Base-by-base conservation (phyloP, 129 eudicot species). In the Pittosporum tobira region DNA sequence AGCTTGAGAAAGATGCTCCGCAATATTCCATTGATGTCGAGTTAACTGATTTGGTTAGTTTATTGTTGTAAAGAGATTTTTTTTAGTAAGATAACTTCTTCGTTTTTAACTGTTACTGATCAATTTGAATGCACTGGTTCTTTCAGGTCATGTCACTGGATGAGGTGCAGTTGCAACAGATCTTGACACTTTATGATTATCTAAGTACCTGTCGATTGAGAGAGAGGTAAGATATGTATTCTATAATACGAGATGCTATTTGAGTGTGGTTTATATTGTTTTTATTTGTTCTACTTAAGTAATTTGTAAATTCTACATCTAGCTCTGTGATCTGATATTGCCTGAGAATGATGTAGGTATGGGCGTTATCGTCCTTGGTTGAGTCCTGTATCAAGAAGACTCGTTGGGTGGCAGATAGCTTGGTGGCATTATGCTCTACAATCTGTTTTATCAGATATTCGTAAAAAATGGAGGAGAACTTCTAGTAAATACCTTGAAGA, bases 401-500 rank as follows among this genome's bases (percentile, higher is more conserved):
- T 31, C 47, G 65, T 53, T 59, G 95, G 97, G 37, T 90, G 97
- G 97, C 95, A 82, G 79, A 80, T 52, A 48, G 64, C 60, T n/a
- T 90, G 97, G 97, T 90, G 97, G 97, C 94, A 80, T 43, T 90
- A 85, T 71, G 97, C 94, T 69, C 95, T 82, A 59, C 78, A 80
- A 34, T 80, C 97, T 58, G 89, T 90, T 65, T 75, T 90, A 64
- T 73, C 86, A 63, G 97, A 85, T 77, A 95, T 85, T 59, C 79
- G 79, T 49, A 85, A 84, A 72, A 75, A 77, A 66, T 61, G 82
- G 80, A 85, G 73, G 67, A 90, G 66, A 80, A 75, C 82, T 16
- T 90, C 97, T 46, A 85, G 95, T 94, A 83, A 79, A 60, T 90
- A 82, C 77, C 70, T 90, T 47, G 97, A 87, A 59, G 88, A 82